Conservation (phyloP, 805 yeast genomes). For the Saccharomycopsis sp. region DNA sequence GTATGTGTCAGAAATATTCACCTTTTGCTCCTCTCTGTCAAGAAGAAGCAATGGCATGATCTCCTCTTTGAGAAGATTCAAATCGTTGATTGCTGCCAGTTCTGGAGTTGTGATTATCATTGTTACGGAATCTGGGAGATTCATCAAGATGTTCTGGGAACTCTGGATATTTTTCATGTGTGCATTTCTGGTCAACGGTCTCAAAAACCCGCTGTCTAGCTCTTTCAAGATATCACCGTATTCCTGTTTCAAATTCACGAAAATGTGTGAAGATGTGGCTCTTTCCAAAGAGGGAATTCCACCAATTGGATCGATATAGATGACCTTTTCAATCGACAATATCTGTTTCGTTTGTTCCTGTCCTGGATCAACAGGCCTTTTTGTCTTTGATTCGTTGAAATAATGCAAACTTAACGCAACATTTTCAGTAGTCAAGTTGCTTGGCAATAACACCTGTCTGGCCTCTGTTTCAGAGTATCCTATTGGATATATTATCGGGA, state of each 20-base stretch:
- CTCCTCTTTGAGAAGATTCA: slow-evolving; percentile 1
- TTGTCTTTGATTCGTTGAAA: slow-evolving; percentile 24
- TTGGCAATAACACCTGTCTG: slow-evolving; percentile 22
- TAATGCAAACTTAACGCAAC: slow-evolving; percentile 34
- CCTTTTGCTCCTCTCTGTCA: not conserved
- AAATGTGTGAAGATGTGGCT: slow-evolving; percentile 75
- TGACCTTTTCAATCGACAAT: slow-evolving; percentile 69
- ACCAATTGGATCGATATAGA: slow-evolving; percentile 74
- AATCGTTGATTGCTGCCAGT: slow-evolving; percentile 46
- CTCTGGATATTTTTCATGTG: slow-evolving; percentile 65
- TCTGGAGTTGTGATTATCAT: slow-evolving; percentile 84
- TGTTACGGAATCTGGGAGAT: slow-evolving; percentile 52
- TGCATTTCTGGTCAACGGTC: slow-evolving; percentile 37
- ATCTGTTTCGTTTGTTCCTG: slow-evolving; percentile 25
- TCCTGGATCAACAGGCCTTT: slow-evolving; percentile 19
- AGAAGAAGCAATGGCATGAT: not conserved
- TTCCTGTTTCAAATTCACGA: slow-evolving; percentile 80
- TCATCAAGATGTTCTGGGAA: slow-evolving; percentile 50
- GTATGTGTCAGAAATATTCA: slow-evolving; percentile 17
- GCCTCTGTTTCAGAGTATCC: slow-evolving; percentile 34
- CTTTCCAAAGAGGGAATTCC: slow-evolving; percentile 90
- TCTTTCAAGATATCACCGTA: slow-evolving; percentile 59
- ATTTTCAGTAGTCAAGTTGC: slow-evolving; percentile 32
- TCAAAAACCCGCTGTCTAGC: slow-evolving; percentile 49
- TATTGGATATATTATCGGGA: slow-evolving; percentile 64